Conservation (phyloP, 2,329 filamentous ascomycete genomes). For the Botrytis deweyae region DNA sequence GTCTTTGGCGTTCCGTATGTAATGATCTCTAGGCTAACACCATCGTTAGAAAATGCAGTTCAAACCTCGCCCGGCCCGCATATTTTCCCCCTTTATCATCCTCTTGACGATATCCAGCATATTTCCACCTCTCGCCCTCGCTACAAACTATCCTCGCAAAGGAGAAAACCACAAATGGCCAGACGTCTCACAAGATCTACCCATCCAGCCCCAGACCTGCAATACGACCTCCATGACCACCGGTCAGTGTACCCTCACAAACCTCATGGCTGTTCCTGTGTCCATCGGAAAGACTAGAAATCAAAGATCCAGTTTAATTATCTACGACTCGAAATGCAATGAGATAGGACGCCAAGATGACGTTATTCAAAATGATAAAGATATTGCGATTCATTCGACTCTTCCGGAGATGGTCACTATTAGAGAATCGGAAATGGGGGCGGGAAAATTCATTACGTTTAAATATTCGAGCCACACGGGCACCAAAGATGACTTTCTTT, state of each 20-base stretch:
- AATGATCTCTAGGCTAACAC: background rate
- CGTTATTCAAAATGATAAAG: too few relatives aligned
- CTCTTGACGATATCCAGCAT: background rate
- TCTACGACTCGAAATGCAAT: background rate
- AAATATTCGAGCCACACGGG: background rate
- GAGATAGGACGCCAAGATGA: background rate
- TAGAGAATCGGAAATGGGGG: background rate
- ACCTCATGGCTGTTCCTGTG: background rate
- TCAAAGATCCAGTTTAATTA: background rate
- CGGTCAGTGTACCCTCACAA: background rate
- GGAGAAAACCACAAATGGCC: background rate
- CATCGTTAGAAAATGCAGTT: background rate
- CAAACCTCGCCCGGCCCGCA: background rate
- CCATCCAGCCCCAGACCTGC: background rate
- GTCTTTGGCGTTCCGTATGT: background rate
- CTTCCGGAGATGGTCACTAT: background rate
- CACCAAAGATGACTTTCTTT: background rate
- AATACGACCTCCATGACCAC: background rate
- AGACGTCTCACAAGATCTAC: background rate
- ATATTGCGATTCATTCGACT: background rate
- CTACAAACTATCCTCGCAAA: background rate
- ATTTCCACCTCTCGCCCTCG: background rate
- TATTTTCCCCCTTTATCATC: background rate
- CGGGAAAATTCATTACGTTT: background rate
- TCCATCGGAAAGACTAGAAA: background rate